Evolutionary conservation across 768 basidiomycete genomes (phyloP).

Genomic region (Lactarius indigo): DNA sequence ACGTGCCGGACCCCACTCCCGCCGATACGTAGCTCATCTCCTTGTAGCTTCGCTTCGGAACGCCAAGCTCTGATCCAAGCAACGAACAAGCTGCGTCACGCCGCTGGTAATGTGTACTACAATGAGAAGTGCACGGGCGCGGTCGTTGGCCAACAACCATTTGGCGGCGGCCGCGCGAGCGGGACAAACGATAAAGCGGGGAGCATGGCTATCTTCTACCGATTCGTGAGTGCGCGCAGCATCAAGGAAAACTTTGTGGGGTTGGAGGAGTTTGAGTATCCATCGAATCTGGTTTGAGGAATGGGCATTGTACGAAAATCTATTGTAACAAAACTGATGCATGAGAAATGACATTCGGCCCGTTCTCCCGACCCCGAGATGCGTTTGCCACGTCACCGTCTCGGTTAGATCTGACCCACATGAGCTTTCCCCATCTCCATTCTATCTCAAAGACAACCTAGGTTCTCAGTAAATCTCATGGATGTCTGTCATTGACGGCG

Average conservation of each 20-base stretch:
- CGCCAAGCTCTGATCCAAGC: slow-evolving; percentile 77
- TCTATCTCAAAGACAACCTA: not conserved
- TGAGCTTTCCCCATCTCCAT: not conserved
- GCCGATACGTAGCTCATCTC: slow-evolving; percentile 18
- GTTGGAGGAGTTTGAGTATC: slow-evolving; percentile 77
- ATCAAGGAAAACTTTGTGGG: slow-evolving; percentile 97
- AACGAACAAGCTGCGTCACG: slow-evolving; percentile 79
- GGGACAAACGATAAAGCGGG: slow-evolving; percentile 99
- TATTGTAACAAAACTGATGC: not conserved
- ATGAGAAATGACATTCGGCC: not conserved
- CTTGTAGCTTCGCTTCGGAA: slow-evolving; percentile 71
- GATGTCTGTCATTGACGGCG: slow-evolving; percentile 3
- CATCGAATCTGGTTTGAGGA: slow-evolving; percentile 71
- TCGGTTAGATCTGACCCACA: not conserved
- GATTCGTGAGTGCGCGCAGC: slow-evolving; percentile 84
- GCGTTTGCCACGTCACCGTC: not conserved
- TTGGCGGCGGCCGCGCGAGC: slow-evolving; percentile 88
- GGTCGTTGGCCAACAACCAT: slow-evolving; percentile 97
- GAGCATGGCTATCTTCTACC: slow-evolving; percentile 69
- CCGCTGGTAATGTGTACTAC: slow-evolving; percentile 96
- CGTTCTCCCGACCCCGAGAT: not conserved
- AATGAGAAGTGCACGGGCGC: slow-evolving; percentile 98
- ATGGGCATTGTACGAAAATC: not conserved
- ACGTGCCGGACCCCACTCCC: slow-evolving; percentile 32
- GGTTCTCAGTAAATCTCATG: not conserved